A percentile compares a stretch with the other conserved stretches of the same genome.
Evolutionary conservation across 2,329 filamentous ascomycete species (phyloP).

Genomic region (Rhynchosporium agropyri): DNA sequence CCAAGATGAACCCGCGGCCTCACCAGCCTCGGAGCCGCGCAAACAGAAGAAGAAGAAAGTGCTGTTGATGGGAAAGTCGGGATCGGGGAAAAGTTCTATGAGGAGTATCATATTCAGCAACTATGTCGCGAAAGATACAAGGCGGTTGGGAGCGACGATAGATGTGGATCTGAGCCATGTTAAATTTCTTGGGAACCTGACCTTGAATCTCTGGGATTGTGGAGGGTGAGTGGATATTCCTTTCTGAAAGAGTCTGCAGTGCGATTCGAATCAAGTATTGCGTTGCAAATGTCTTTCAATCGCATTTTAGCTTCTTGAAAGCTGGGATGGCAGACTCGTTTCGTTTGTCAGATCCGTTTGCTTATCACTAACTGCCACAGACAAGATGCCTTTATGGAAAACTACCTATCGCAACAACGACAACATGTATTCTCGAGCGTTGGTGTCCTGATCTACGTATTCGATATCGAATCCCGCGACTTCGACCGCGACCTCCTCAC

Average conservation of each 20-base stretch:
- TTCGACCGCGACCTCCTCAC: conserved; percentile 91
- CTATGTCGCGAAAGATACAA: conserved; percentile 94
- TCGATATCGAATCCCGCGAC: conserved; percentile 96
- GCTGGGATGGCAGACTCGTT: background rate
- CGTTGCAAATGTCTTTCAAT: background rate
- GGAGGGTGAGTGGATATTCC: conserved; percentile 64
- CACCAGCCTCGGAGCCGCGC: conserved; percentile 37
- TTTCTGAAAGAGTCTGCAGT: background rate
- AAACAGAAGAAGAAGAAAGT: conserved; percentile 86
- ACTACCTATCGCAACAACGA: conserved; percentile 93
- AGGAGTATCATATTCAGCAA: conserved; percentile 98
- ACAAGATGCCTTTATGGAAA: conserved; percentile 98
- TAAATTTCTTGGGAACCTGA: conserved; percentile 97
- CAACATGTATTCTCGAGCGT: conserved; percentile 97
- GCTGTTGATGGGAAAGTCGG: conserved; percentile 90
- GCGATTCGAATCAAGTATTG: background rate
- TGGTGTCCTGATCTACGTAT: conserved; percentile 97
- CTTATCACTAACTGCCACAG: conserved; percentile 48
- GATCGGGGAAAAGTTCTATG: conserved; percentile 98
- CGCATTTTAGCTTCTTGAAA: background rate
- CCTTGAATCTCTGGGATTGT: conserved; percentile 97
- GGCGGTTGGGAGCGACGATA: conserved; percentile 90
- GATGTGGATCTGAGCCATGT: conserved; percentile 98
- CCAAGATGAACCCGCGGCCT: conserved; percentile 33
- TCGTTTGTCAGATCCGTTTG: background rate